Conservation (phyloP, 495 filamentous ascomycete species). For the Achaetomiella virescens region DNA sequence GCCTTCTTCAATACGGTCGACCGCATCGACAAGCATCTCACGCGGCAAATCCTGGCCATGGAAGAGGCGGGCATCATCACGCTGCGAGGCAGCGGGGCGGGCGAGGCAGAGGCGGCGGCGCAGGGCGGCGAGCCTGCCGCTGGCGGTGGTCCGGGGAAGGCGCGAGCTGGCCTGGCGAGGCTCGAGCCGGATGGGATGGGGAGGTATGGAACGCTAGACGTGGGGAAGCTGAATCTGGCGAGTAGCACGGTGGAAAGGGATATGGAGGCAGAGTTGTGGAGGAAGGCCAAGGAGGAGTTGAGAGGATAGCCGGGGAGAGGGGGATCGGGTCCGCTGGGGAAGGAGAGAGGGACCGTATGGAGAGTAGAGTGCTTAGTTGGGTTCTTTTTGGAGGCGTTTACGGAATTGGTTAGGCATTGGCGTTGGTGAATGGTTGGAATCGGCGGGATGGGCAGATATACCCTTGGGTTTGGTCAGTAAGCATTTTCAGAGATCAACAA, state of each 20-base stretch:
- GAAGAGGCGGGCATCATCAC: conserved; percentile 70
- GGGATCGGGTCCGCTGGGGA: neutral
- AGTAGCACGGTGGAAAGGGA: conserved; percentile 68
- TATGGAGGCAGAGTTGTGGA: conserved; percentile 75
- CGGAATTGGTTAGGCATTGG: too few relatives aligned
- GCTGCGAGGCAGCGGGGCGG: conserved; percentile 20
- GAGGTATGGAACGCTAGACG: conserved; percentile 60
- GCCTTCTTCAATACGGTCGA: conserved; percentile 63
- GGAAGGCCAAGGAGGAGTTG: conserved; percentile 43
- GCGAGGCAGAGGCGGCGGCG: neutral
- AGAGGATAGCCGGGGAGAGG: conserved; percentile 1
- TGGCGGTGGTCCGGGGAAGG: neutral
- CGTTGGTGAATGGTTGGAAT: too few relatives aligned
- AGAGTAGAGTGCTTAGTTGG: conserved; percentile 15
- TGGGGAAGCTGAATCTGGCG: conserved; percentile 79
- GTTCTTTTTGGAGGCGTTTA: too few relatives aligned
- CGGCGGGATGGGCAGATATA: too few relatives aligned
- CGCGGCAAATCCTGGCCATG: conserved; percentile 71
- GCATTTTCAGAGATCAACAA: too few relatives aligned
- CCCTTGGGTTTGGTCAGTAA: too few relatives aligned
- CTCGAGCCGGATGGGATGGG: conserved; percentile 46
- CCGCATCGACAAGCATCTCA: conserved; percentile 61
- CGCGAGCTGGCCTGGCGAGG: conserved; percentile 6
- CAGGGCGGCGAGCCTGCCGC: neutral
- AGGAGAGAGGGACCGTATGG: conserved; percentile 18